A percentile compares a stretch with the other conserved stretches of the same genome.
Evolutionary conservation across 768 basidiomycete species (phyloP).

Genomic region (Sporobolomyces roseus): DNA sequence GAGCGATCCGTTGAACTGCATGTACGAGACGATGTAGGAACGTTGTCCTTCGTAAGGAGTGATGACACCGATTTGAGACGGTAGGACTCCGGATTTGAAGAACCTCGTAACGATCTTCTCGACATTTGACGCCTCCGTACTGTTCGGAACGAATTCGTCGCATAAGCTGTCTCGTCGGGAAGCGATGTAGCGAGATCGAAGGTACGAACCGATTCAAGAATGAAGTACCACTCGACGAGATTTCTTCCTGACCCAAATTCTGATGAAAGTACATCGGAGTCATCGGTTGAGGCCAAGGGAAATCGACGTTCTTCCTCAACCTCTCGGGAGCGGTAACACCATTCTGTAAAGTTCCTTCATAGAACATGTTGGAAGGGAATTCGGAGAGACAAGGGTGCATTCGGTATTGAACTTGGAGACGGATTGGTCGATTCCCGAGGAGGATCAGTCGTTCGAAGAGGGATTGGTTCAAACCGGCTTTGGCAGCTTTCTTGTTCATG

Average conservation of each 20-base stretch:
- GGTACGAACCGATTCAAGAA: conserved; percentile 78
- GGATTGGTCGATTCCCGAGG: conserved; percentile 91
- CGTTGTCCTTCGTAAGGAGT: conserved; percentile 99
- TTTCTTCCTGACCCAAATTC: conserved; percentile 97
- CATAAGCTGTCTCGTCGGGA: too few relatives aligned
- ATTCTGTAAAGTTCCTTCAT: conserved; percentile 96
- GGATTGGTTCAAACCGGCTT: conserved; percentile 96
- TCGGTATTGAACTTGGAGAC: conserved; percentile 97
- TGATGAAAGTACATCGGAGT: conserved; percentile 99
- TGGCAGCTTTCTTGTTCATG: conserved; percentile 99
- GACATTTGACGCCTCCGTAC: conserved; percentile 97
- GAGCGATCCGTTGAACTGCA: conserved; percentile 99
- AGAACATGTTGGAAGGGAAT: conserved; percentile 99
- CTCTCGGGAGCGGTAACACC: conserved; percentile 98
- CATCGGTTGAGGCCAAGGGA: conserved; percentile 95
- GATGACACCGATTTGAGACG: conserved; percentile 92
- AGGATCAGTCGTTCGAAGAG: conserved; percentile 96
- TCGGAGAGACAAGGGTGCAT: conserved; percentile 99
- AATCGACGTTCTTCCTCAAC: conserved; percentile 94
- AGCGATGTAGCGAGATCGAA: too few relatives aligned
- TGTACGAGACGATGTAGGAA: conserved; percentile 96
- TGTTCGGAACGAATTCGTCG: too few relatives aligned
- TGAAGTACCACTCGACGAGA: conserved; percentile 95
- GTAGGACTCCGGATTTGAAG: conserved; percentile 97
- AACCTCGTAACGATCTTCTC: conserved; percentile 99